Evolutionary conservation across 768 basidiomycete genomes (phyloP), one percentile per base, ranked within the genome.

Genomic region (Termitomyces bulborhizus): DNA sequence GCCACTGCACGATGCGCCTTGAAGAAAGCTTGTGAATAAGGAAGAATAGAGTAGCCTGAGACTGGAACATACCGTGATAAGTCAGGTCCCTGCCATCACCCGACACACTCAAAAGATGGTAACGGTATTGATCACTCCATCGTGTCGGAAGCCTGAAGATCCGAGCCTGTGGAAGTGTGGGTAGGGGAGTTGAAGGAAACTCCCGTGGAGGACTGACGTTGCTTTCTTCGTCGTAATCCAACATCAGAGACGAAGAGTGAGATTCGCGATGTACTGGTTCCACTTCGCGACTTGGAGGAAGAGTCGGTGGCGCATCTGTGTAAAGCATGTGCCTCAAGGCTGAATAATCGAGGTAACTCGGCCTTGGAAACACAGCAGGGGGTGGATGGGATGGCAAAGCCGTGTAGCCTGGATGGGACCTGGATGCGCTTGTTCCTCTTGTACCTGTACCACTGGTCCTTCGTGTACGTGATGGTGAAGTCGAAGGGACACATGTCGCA

Each of bases 301-400:
- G 65, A 39, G 66, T 41, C 9, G 75, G 71, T 8, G 70, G 68
- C 12, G 72, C 65, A 18, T 84, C 79, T 0, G 85, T 83, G 54
- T 83, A 84, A 8, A 92, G 71, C 51, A 88, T 68, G 61, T 90
- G 75, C 53, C 86, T 83, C 54, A 93, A 71, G 1, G 87, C 80
- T 2, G 89, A 89, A 67, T 88, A 77, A 42, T 89, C 86, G 53
- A 93, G 77, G 68, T 93, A 93, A 0, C 82, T 70, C 1, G 90
- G 90, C 18, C 84, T 81, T 46, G 81, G 72, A 68, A 86, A 92
- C 51, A 73, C 70, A 34, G 62, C 70, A 54, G 66, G 68, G 45
- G 66, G 58, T 47, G 63, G 68, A 37, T 68, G 65, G 36, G 72
- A 67, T 27, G 58, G 65, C 27, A 60, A 68, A 45, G 64, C 65